Conservation (phyloP, 129 eudicot species). For the Chrysanthemum makinoi region DNA sequence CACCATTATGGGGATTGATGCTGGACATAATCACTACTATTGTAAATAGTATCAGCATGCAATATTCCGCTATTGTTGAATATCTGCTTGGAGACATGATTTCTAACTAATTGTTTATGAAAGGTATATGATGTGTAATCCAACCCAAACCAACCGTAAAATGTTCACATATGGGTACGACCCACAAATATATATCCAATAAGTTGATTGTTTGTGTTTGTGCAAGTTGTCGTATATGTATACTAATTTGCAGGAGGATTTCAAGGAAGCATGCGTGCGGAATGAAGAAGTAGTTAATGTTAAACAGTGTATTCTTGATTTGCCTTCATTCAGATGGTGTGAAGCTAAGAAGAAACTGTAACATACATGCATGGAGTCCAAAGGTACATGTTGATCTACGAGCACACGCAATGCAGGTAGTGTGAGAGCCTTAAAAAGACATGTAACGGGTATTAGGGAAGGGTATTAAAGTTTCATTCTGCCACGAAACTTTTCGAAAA, state of each 20-base stretch:
- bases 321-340: constrained; percentile 21
- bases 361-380: not conserved
- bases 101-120: not conserved
- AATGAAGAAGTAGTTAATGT: constrained; percentile 27
- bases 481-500: too few species aligned
- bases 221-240: constrained; percentile 7
- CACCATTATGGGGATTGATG: not conserved
- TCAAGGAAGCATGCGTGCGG: constrained; percentile 33
- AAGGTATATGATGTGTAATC: not conserved
- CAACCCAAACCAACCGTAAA: not conserved
- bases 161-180: not conserved
- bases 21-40: constrained; percentile 5
- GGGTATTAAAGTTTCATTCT: too few species aligned
- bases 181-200: too few species aligned
- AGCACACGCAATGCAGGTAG: too few species aligned
- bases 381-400: not conserved
- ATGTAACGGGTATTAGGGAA: too few species aligned
- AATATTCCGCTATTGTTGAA: not conserved
- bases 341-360: constrained; percentile 18
- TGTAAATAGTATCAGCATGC: not conserved
- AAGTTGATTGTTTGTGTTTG: too few species aligned
- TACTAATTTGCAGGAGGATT: constrained; percentile 7
- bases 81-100: constrained; percentile 13
- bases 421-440: too few species aligned
- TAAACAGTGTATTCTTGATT: not conserved